phyloP scores from a whole-genome alignment of 768 basidiomycete genomes.

The Chalciporus pseudorubinellus region DNA sequence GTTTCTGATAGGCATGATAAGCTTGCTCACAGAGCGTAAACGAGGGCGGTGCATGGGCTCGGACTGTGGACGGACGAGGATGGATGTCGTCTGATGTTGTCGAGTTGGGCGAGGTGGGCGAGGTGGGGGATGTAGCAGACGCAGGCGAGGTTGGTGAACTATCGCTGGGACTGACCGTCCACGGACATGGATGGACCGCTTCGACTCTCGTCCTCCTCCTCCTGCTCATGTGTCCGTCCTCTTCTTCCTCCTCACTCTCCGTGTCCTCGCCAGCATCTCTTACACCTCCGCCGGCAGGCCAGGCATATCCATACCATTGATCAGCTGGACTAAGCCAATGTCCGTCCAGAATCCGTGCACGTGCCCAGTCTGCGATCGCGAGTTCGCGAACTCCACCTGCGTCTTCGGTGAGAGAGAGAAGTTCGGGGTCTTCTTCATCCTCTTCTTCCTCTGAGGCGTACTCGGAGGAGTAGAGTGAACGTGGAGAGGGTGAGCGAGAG shows the following conservation, averaged over 20 bases:
- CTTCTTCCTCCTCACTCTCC: slow-evolving; percentile 29
- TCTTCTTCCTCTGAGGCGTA: slow-evolving; percentile 33
- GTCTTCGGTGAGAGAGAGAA: slow-evolving; percentile 45
- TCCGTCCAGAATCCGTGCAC: slow-evolving; percentile 69
- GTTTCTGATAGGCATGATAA: slow-evolving; percentile 54
- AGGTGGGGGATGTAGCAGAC: slow-evolving; percentile 23
- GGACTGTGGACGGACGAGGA: slow-evolving; percentile 47
- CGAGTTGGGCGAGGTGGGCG: slow-evolving; percentile 9
- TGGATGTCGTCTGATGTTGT: slow-evolving; percentile 35
- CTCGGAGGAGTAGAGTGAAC: slow-evolving; percentile 30
- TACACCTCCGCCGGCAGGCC: slow-evolving; percentile 38
- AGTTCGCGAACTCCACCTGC: slow-evolving; percentile 47
- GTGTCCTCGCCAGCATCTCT: slow-evolving; percentile 25
- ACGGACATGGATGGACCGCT: slow-evolving; percentile 57
- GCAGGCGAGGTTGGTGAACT: slow-evolving; percentile 22
- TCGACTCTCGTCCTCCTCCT: slow-evolving; percentile 21
- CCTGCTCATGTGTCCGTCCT: slow-evolving; percentile 16
- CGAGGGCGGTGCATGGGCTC: slow-evolving; percentile 56
- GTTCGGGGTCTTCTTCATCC: slow-evolving; percentile 45
- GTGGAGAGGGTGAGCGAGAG: slow-evolving; percentile 30
- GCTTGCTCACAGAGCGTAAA: slow-evolving; percentile 63
- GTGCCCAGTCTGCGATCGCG: slow-evolving; percentile 70
- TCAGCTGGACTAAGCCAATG: slow-evolving; percentile 76
- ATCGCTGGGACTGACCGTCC: slow-evolving; percentile 38
- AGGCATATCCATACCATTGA: slow-evolving; percentile 52